Conservation (phyloP, 2,329 filamentous ascomycete species). For the Raffaelea albimanens region DNA sequence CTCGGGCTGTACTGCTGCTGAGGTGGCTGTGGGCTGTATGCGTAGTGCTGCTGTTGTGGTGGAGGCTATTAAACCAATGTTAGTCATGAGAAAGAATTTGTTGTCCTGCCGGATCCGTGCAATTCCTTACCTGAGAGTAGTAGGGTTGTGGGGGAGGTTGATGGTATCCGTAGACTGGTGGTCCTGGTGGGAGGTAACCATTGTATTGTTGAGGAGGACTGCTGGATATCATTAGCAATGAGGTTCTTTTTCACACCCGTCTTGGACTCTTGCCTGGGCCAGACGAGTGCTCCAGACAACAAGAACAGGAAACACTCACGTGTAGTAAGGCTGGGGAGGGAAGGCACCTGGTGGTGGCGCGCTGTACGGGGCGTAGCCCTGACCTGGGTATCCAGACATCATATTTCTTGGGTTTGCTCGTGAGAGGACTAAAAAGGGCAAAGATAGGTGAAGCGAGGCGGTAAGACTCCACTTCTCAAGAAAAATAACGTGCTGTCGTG, state of each 20-base stretch:
- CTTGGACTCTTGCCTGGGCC: not conserved
- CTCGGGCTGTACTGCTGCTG: slow-evolving; percentile 30
- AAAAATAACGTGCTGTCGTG: too few relatives aligned
- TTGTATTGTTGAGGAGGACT: slow-evolving; percentile 29
- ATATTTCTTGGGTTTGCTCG: not conserved
- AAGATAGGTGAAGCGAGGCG: not conserved
- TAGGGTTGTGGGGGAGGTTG: slow-evolving; percentile 40
- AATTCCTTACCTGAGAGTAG: slow-evolving; percentile 27
- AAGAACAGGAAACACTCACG: slow-evolving; percentile 1
- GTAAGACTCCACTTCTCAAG: too few relatives aligned
- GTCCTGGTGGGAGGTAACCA: slow-evolving; percentile 35
- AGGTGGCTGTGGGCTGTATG: slow-evolving; percentile 27
- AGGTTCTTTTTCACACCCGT: not conserved
- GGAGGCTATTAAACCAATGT: not conserved
- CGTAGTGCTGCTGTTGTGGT: slow-evolving; percentile 16
- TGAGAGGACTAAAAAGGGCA: not conserved
- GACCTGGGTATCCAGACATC: slow-evolving; percentile 12
- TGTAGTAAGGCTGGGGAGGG: slow-evolving; percentile 7
- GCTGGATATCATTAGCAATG: not conserved
- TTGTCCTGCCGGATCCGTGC: not conserved
- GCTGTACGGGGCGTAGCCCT: slow-evolving; percentile 10
- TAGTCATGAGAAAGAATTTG: not conserved
- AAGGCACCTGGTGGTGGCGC: slow-evolving; percentile 9
- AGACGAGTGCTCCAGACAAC: not conserved
- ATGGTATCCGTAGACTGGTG: slow-evolving; percentile 28